These are phyloP conservation scores for Zygoascus hellenicus DNA, from an alignment of 1,139 yeast genomes.

Conservation along the genomic window DNA sequence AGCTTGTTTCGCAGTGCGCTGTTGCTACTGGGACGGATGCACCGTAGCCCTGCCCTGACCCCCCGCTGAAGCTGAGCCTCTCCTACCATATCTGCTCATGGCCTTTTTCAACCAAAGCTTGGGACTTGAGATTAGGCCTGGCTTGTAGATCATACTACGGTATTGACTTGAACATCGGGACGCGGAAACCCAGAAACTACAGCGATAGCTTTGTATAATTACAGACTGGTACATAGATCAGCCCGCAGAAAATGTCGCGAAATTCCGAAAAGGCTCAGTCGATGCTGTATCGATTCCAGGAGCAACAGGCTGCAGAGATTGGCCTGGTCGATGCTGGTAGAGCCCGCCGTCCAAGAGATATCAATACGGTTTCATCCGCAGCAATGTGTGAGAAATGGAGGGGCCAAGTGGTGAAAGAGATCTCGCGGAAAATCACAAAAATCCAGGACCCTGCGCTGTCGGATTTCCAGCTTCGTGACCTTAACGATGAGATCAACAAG, in stretches of 20 bases:
- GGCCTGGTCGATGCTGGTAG: slow-evolving; percentile 51
- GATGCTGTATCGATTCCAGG: slow-evolving; percentile 59
- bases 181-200: too few species aligned
- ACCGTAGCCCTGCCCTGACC: too few species aligned
- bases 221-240: background rate
- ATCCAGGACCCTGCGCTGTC: slow-evolving; percentile 59
- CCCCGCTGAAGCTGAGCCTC: too few species aligned
- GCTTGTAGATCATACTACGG: background rate
- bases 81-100: too few species aligned
- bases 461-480: slow-evolving; percentile 59
- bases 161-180: too few species aligned
- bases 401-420: slow-evolving; percentile 56
- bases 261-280: slow-evolving; percentile 74
- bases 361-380: slow-evolving; percentile 48
- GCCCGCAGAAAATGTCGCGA: slow-evolving; percentile 50
- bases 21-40: too few species aligned
- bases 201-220: too few species aligned
- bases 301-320: slow-evolving; percentile 51
- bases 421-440: slow-evolving; percentile 53
- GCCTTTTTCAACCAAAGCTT: too few species aligned
- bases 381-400: slow-evolving; percentile 78
- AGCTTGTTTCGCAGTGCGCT: too few species aligned
- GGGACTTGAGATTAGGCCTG: too few species aligned
- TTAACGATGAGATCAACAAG: slow-evolving; percentile 70
- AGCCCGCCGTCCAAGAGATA: slow-evolving; percentile 51